Base-by-base conservation (phyloP, 2,329 filamentous ascomycete species). In the Colletotrichum sidae region DNA sequence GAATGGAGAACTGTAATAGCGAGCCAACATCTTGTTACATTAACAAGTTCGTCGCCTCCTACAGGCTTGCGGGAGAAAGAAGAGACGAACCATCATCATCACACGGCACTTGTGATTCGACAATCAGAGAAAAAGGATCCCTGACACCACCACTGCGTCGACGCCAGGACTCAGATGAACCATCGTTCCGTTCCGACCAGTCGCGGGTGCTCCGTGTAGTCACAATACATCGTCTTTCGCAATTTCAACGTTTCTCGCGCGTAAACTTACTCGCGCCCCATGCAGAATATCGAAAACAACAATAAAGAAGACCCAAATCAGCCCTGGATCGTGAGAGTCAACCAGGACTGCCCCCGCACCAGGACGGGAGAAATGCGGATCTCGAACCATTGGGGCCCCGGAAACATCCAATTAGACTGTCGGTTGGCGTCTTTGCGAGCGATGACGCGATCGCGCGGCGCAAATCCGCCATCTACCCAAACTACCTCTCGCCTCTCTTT, bases 381-480 rank as follows among this genome's bases (percentile, higher is more conserved):
- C 58, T 39, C 33, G 51, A 53, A 63, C 42, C 41, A 39, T 35
- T 5, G 63, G n/a, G 41, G 51, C 62, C 58, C 62, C 41, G 25
- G 34, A 13, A n/a, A 12, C 15, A 34, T 37, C 63, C 63, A 66
- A 66, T 66, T 57, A 37, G 37, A 57, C 41, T 10, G 9, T 13
- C 7, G 34, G 13, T 46, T 9, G 10, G 39, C 15, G 53, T 53
- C 37, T 39, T 33, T 6, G 35, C 35, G 34, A 52, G 52, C 58
- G 58, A 66, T 66, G 63, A 57, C 63, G 63, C 63, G 52, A 66
- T 66, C 37, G 25, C 47, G 37, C 52, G 58, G 58, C 58, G 58
- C 52, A 63, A 66, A 63, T 49, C 63, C 63, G 58, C 58, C 52
- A 66, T 66, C 47, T 34, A n/a, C 34, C 44, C 5, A 41, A 55